Evolutionary conservation across 2,329 filamentous ascomycete genomes (phyloP).

Genomic region (Hymenoscyphus infarciens): DNA sequence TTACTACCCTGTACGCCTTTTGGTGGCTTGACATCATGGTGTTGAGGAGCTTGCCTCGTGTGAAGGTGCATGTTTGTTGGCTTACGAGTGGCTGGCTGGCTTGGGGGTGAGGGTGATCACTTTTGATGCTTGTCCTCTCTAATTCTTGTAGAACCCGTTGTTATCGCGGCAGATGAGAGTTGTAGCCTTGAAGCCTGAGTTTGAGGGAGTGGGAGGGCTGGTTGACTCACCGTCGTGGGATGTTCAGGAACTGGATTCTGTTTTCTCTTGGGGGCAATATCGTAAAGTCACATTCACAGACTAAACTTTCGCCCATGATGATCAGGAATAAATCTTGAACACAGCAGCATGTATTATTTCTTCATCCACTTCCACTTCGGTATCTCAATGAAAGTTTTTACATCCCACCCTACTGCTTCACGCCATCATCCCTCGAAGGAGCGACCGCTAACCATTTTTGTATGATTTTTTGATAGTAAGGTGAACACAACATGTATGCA

Average conservation of each 20-base stretch:
- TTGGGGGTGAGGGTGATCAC: background rate
- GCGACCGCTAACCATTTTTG: background rate
- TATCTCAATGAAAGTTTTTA: background rate
- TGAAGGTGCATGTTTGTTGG: background rate
- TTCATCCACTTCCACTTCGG: background rate
- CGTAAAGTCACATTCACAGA: background rate
- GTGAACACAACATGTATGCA: background rate
- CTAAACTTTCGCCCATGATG: background rate
- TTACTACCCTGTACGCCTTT: background rate
- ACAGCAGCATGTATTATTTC: background rate
- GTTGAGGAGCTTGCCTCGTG: background rate
- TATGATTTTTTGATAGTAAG: background rate
- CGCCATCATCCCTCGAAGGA: background rate
- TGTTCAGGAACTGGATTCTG: background rate
- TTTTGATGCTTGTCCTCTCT: background rate
- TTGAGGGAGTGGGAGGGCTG: background rate
- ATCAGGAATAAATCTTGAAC: background rate
- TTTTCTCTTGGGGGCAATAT: background rate
- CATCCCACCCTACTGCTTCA: background rate
- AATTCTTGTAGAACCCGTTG: background rate
- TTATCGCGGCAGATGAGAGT: background rate
- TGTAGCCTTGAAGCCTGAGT: background rate
- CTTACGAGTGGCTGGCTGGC: constrained; percentile 2
- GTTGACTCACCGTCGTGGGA: background rate
- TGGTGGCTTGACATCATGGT: background rate